A percentile compares a stretch with the other conserved stretches of the same genome.
phyloP scores from a whole-genome alignment of 108 stramenopile genomes.

The Chaetoceros tenuissimus region DNA sequence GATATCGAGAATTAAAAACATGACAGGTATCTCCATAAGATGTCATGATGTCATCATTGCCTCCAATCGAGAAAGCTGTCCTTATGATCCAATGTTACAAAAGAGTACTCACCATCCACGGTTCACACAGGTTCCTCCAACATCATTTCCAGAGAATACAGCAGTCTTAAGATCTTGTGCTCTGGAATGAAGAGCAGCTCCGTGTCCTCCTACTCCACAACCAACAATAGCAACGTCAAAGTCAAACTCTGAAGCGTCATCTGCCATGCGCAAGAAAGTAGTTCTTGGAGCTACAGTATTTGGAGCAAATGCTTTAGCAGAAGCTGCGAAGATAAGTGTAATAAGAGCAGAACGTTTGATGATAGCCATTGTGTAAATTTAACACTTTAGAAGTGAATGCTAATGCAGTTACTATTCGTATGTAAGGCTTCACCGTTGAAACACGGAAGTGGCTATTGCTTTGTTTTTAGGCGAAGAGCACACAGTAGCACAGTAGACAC shows the following conservation, averaged over 20 bases:
- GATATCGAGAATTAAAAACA: neutral
- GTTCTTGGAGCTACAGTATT: neutral
- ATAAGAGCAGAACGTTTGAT: neutral
- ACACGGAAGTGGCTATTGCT: too few relatives aligned
- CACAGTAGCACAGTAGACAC: too few relatives aligned
- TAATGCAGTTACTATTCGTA: too few relatives aligned
- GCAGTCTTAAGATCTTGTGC: constrained; percentile 86
- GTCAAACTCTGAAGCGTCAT: constrained; percentile 33
- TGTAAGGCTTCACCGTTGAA: too few relatives aligned
- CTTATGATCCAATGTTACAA: too few relatives aligned
- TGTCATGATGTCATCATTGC: neutral
- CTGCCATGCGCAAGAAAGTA: constrained; percentile 8
- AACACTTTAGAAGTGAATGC: too few relatives aligned
- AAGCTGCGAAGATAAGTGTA: neutral
- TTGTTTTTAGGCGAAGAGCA: too few relatives aligned
- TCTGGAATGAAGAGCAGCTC: constrained; percentile 93
- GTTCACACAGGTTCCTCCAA: constrained; percentile 98
- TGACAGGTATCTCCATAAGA: too few relatives aligned
- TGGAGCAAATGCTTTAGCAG: neutral
- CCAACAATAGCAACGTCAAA: constrained; percentile 91
- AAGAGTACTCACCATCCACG: constrained; percentile 63
- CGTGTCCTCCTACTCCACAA: constrained; percentile 99
- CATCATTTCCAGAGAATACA: constrained; percentile 91
- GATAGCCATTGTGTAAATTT: neutral
- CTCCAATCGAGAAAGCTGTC: too few relatives aligned